Percentiles rank a stretch among this genome's conserved stretches.
Conservation (phyloP, 257 asterid species). For the Solanum dulcamara region DNA sequence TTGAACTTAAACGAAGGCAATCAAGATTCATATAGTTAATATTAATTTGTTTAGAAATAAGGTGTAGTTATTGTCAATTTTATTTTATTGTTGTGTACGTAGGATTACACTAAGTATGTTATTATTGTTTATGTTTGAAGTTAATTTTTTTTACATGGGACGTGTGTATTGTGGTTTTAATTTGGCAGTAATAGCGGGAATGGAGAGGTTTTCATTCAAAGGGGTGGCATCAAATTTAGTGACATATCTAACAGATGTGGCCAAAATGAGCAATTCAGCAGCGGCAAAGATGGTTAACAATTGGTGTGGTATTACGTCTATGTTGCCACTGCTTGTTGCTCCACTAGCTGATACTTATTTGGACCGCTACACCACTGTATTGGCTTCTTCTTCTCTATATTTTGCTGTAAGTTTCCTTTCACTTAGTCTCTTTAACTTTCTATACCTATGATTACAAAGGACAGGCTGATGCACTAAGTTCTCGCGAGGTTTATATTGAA, state of each 20-base stretch:
- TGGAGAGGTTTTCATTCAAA: conserved; percentile 91
- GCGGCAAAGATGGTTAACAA: conserved; percentile 76
- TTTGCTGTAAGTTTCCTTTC: conserved; percentile 37
- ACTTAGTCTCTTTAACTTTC: not conserved
- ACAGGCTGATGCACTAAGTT: too few relatives aligned
- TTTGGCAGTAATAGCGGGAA: conserved; percentile 53
- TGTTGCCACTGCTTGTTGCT: conserved; percentile 73
- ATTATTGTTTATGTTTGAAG: not conserved
- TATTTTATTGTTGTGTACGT: too few relatives aligned
- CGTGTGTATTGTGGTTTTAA: not conserved
- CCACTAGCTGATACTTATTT: conserved; percentile 72
- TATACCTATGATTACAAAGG: not conserved
- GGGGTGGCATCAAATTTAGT: conserved; percentile 95
- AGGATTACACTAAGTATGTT: not conserved
- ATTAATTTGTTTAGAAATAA: not conserved
- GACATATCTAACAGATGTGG: conserved; percentile 66
- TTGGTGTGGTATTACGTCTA: conserved; percentile 80
- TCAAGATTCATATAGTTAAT: not conserved
- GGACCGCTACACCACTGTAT: conserved; percentile 49
- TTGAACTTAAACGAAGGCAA: too few relatives aligned
- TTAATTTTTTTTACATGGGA: not conserved
- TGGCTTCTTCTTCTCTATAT: conserved; percentile 50
- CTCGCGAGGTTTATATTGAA: not conserved
- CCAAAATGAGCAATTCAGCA: conserved; percentile 69
- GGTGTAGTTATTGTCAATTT: not conserved